These are phyloP conservation scores for Aspergillus intermedius DNA, from an alignment of 2,329 filamentous ascomycete species.

Conservation along the genomic window DNA sequence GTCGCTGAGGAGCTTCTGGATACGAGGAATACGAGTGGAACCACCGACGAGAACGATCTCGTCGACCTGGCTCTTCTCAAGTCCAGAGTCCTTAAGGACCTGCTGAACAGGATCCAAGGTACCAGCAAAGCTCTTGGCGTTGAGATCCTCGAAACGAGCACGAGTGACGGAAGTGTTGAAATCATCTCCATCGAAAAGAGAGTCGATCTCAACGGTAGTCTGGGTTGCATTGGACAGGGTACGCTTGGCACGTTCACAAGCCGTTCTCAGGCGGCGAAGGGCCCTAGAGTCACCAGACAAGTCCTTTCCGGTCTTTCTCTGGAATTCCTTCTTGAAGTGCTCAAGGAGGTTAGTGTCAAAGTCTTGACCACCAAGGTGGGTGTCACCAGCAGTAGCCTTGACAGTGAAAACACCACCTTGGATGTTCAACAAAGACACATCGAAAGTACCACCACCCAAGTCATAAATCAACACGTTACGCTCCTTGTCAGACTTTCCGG, in stretches of 20 bases:
- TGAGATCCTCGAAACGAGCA: slow-evolving; percentile 97
- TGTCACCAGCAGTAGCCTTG: slow-evolving; percentile 96
- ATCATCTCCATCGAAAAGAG: slow-evolving; percentile 95
- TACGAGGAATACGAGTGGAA: slow-evolving; percentile 95
- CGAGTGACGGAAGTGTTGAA: slow-evolving; percentile 96
- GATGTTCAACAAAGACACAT: slow-evolving; percentile 98
- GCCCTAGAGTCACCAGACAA: slow-evolving; percentile 80
- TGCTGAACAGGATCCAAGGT: slow-evolving; percentile 94
- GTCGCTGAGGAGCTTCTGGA: slow-evolving; percentile 98
- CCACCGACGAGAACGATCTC: slow-evolving; percentile 99
- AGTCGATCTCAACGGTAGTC: slow-evolving; percentile 97
- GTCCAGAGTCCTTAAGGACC: slow-evolving; percentile 84
- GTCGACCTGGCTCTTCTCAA: slow-evolving; percentile 88
- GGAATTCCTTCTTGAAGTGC: slow-evolving; percentile 95
- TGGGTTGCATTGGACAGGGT: slow-evolving; percentile 95
- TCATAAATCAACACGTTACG: slow-evolving; percentile 99
- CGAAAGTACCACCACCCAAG: slow-evolving; percentile 99
- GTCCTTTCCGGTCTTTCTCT: slow-evolving; percentile 70
- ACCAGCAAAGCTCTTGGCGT: slow-evolving; percentile 88
- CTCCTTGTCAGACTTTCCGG: slow-evolving; percentile 94
- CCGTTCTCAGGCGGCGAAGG: slow-evolving; percentile 89
- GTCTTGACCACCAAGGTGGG: slow-evolving; percentile 90
- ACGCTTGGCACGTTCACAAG: slow-evolving; percentile 99
- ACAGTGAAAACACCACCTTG: slow-evolving; percentile 99
- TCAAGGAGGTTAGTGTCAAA: slow-evolving; percentile 96